Base-by-base conservation (phyloP, 225 moss, liverwort and hornwort species). In the Polytrichum formosum region DNA sequence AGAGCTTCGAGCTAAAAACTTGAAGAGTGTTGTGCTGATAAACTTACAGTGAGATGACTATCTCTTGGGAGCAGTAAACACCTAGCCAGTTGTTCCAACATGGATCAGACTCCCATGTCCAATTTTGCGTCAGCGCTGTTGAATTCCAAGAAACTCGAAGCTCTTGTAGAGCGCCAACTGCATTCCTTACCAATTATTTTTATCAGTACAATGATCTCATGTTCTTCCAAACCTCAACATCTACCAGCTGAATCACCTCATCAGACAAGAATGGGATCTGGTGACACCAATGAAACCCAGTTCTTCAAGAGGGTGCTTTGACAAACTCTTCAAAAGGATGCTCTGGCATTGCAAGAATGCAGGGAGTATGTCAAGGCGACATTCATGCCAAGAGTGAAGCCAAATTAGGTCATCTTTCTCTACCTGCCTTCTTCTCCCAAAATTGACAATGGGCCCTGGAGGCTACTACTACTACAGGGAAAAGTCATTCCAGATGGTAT, bases 91-190 rank as follows among this genome's bases (percentile, higher is more conserved):
- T 74, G 61, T 83, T 37, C 71, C 3, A 62, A 76, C 87, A 87
- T 5, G 87, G 87, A 61, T 87, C 87, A 19, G 78, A 75, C 0
- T 66, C 74, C 87, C 63, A 78, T 63, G 87, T 73, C 87, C 87
- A 87, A 55, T 78, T 87, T 70, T 76, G 29, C 4, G 55, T 22
- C 6, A 87, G 71, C 53, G 59, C 67, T 26, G 81, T 78, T 7
- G 74, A 68, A 23, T 72, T 78, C 87, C 83, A 87, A 27, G 18
- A 76, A 62, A 70, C 73, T 55, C n/a, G 21, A 20, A 87, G 73
- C 22, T 59, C 74, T 68, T 81, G 78, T 71, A 87, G 74, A 5
- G 83, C 87, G 66, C 62, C 60, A 65, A 81, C 83, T 87, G 87
- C 78, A 74, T 55, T 22, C 31, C 25, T 19, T 55, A n/a, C 4